Evolutionary conservation across 176 grass and related monocot genomes (phyloP).

Genomic region (Sorghum bicolor): Sorghum_bicolor_NCBIv3 NC_012878.2:2633501-2634000

Average conservation of each 20-base stretch:
- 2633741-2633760: conserved; percentile 90
- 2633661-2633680: conserved; percentile 95
- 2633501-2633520: conserved; percentile 85
- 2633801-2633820: conserved; percentile 57
- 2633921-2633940: conserved; percentile 26
- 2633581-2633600: conserved; percentile 96
- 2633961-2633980: conserved; percentile 18
- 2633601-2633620: conserved; percentile 91
- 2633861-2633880: conserved; percentile 52
- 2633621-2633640: conserved; percentile 93
- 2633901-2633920: conserved; percentile 67
- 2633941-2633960: conserved; percentile 71
- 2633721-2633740: conserved; percentile 88
- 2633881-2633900: conserved; percentile 48
- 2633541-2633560: conserved; percentile 99
- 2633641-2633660: conserved; percentile 96
- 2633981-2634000: neutral
- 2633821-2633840: conserved; percentile 61
- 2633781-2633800: conserved; percentile 77
- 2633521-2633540: conserved; percentile 91
- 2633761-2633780: conserved; percentile 77
- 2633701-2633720: conserved; percentile 98
- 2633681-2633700: conserved; percentile 92
- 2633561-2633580: conserved; percentile 84
- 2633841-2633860: conserved; percentile 64